phyloP scores from a whole-genome alignment of 345 rosid genomes.

The Eutrema heterophyllum region DNA sequence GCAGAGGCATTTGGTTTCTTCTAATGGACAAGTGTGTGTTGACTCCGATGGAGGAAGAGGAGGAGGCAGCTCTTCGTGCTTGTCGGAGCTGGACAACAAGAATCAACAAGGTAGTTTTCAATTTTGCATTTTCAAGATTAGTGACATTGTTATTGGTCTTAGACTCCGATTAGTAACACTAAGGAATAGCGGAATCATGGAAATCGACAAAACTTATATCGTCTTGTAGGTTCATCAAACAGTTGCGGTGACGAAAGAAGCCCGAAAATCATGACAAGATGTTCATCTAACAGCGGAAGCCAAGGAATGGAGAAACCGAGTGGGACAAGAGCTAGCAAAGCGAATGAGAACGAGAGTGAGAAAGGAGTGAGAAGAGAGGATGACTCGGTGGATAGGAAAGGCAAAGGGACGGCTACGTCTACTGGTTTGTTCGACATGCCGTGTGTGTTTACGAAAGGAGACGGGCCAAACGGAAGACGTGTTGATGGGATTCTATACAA shows the following conservation, averaged over 20 bases:
- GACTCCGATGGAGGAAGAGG: constrained; percentile 37
- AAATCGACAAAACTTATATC: neutral
- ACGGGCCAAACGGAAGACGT: constrained; percentile 58
- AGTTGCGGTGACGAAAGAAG: constrained; percentile 21
- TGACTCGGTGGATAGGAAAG: constrained; percentile 33
- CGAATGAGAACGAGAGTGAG: constrained; percentile 30
- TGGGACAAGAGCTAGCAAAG: neutral
- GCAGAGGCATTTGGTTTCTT: constrained; percentile 46
- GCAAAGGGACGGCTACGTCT: constrained; percentile 30
- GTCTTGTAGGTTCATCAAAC: constrained; percentile 35
- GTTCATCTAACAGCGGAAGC: constrained; percentile 24
- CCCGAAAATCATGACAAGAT: constrained; percentile 21
- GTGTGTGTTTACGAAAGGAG: constrained; percentile 73
- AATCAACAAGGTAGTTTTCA: constrained; percentile 47
- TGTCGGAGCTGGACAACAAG: constrained; percentile 65
- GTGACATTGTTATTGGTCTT: neutral
- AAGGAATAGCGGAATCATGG: too few relatives aligned
- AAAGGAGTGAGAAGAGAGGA: constrained; percentile 21
- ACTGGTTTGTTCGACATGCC: constrained; percentile 57
- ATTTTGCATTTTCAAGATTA: neutral
- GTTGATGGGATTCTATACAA: constrained; percentile 70
- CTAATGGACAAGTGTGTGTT: constrained; percentile 35
- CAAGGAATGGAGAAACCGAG: constrained; percentile 22
- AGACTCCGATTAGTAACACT: neutral
- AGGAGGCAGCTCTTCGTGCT: constrained; percentile 61